A percentile compares a stretch with the other conserved stretches of the same genome.
Conservation (phyloP, 1,284 basidiomycete species). For the Cryptococcus sp. region DNA sequence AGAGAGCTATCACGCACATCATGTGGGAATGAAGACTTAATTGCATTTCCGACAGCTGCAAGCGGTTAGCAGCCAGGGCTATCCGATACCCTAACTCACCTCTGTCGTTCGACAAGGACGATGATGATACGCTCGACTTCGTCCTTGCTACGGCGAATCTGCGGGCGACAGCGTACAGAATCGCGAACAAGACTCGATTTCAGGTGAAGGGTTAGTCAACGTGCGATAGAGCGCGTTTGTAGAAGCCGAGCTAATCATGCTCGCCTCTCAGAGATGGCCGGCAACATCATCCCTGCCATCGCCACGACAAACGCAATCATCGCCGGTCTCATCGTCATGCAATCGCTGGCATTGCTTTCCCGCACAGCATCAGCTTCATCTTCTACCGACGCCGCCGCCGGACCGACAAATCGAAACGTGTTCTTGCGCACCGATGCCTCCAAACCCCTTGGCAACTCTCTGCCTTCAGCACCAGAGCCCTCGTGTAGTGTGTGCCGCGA, state of each 20-base stretch:
- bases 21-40: neutral
- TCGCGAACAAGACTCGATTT: constrained; percentile 87
- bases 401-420: constrained; percentile 60
- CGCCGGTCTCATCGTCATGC: constrained; percentile 89
- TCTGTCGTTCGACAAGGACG: constrained; percentile 96
- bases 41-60: constrained; percentile 60
- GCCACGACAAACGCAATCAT: constrained; percentile 98
- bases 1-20: constrained; percentile 10
- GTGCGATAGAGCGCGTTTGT: too few species aligned
- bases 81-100: constrained; percentile 67
- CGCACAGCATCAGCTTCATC: neutral
- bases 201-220: constrained; percentile 78
- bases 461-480: constrained; percentile 67
- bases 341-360: constrained; percentile 79
- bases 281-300: constrained; percentile 98
- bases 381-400: constrained; percentile 10
- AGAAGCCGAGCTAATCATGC: too few species aligned
- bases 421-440: constrained; percentile 72
- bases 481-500: constrained; percentile 84
- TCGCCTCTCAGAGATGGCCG: constrained; percentile 82
- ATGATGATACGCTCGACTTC: constrained; percentile 94
- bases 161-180: constrained; percentile 85
- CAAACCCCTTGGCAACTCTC: constrained; percentile 66
- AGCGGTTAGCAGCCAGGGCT: constrained; percentile 72
- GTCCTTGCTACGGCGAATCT: constrained; percentile 93